These are phyloP conservation scores for Axilococcus clingmanii DNA, from an alignment of 139 green algal species.

Conservation along the genomic window DNA sequence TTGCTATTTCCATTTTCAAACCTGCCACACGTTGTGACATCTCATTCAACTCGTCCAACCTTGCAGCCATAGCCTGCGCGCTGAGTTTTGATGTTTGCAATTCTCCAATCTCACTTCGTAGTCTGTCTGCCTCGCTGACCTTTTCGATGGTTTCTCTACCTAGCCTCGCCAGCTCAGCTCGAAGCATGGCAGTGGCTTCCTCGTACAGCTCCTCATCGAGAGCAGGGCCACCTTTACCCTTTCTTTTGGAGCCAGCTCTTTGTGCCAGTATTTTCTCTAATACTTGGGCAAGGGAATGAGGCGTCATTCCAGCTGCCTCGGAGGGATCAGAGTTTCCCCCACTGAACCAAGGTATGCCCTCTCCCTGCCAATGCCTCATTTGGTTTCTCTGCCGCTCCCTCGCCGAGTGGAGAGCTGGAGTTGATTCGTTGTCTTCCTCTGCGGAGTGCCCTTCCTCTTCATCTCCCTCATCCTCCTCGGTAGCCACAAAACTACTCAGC, in stretches of 20 bases:
- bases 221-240: no score
- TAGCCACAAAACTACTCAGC: no score
- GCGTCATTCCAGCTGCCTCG: conserved; percentile 2
- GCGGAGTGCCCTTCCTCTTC: no score
- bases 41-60: conserved; percentile 22
- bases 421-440: no score
- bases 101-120: conserved; percentile 27
- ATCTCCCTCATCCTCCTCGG: no score
- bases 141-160: conserved; percentile 8
- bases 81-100: conserved; percentile 19
- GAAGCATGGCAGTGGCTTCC: conserved; percentile 16
- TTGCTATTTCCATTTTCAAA: conserved; percentile 13
- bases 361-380: no score
- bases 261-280: conserved; percentile 17
- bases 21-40: conserved; percentile 20
- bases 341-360: no score
- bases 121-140: conserved; percentile 1
- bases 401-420: no score
- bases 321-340: not conserved
- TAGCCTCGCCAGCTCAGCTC: conserved; percentile 17
- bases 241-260: not conserved
- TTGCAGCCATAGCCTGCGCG: conserved; percentile 12
- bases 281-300: conserved; percentile 8
- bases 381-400: no score
- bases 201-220: conserved; percentile 16